Conservation (phyloP, 2,329 filamentous ascomycete species). For the Verticillium klebahnii region DNA sequence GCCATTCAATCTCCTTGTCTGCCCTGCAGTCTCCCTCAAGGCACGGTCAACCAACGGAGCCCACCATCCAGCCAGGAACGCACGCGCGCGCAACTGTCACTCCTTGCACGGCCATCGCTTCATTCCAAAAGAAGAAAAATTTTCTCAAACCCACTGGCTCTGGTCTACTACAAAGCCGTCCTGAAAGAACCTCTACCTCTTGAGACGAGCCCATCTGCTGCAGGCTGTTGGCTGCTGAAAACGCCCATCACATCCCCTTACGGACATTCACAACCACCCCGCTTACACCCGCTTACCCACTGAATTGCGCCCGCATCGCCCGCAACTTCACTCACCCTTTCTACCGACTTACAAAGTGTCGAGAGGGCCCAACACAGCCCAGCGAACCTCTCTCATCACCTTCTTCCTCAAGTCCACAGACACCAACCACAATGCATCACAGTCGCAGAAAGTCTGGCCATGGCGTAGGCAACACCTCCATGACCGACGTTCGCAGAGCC, state of each 20-base stretch:
- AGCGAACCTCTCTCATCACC: constrained; percentile 1
- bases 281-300: background rate
- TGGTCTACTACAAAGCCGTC: background rate
- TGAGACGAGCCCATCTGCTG: constrained; percentile 4
- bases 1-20: background rate
- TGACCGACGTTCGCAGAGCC: constrained; percentile 51
- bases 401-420: constrained; percentile 5
- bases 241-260: background rate
- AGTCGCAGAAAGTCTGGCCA: constrained; percentile 53
- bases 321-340: constrained; percentile 6
- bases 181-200: background rate
- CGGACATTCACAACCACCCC: background rate
- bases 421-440: constrained; percentile 44
- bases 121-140: constrained; percentile 5
- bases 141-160: constrained; percentile 1
- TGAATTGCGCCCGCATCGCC: constrained; percentile 2
- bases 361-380: constrained; percentile 5
- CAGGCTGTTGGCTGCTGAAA: background rate
- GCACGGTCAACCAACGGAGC: constrained; percentile 2
- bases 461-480: constrained; percentile 45
- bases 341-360: constrained; percentile 8
- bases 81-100: background rate
- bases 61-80: constrained; percentile 1
- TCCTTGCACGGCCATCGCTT: background rate
- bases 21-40: background rate